A percentile compares a stretch with the other conserved stretches of the same genome.
Evolutionary conservation across 441 rosid species (phyloP).

Genomic region (Pelargonium australe): DNA sequence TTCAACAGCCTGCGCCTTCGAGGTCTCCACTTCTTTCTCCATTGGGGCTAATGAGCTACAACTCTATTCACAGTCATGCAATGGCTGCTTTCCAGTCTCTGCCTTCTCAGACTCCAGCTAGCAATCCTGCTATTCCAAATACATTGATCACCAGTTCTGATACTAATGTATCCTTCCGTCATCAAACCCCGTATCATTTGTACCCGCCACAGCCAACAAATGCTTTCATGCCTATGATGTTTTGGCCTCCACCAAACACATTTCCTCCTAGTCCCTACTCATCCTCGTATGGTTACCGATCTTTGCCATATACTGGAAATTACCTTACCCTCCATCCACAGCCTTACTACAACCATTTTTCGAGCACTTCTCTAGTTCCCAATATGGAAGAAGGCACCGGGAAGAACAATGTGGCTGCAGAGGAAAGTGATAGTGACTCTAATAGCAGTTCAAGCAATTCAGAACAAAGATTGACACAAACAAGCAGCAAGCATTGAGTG

Average conservation of each 20-base stretch:
- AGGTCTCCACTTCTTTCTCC: conserved; percentile 21
- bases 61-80: conserved; percentile 26
- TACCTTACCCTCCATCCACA: conserved; percentile 32
- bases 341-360: conserved; percentile 29
- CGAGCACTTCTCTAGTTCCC: conserved; percentile 20
- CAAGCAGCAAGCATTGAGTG: conserved; percentile 19
- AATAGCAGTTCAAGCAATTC: conserved; percentile 39
- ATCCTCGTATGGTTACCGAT: conserved; percentile 26
- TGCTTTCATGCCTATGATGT: conserved; percentile 46
- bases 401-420: conserved; percentile 21
- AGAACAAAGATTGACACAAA: conserved; percentile 25
- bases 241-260: conserved; percentile 44
- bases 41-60: conserved; percentile 33
- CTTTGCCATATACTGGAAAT: conserved; percentile 30
- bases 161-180: conserved; percentile 25
- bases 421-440: conserved; percentile 29
- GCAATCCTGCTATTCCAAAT: conserved; percentile 14
- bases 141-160: conserved; percentile 15
- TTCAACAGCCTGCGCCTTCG: conserved; percentile 24
- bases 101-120: conserved; percentile 24
- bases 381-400: conserved; percentile 17
- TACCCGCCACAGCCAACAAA: conserved; percentile 34
- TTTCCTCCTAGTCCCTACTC: conserved; percentile 37
- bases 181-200: conserved; percentile 29
- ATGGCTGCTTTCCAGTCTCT: conserved; percentile 28